Evolutionary conservation across 805 yeast species (phyloP).

Genomic region (Saccharomycopsis fodiens): DNA sequence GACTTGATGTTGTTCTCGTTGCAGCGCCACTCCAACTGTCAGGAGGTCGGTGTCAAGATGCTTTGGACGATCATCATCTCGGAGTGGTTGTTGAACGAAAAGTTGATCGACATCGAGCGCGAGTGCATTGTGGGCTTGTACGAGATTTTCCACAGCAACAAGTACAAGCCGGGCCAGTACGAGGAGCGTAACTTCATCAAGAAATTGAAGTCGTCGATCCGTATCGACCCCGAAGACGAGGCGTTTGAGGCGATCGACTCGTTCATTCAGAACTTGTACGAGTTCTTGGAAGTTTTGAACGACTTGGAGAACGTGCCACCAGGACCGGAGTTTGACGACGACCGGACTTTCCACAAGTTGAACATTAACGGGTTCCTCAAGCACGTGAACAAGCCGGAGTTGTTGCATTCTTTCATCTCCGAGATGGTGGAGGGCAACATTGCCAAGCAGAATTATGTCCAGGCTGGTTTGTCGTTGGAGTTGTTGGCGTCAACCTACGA

Average conservation of each 20-base stretch:
- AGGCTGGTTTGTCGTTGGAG: conserved; percentile 78
- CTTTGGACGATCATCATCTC: conserved; percentile 67
- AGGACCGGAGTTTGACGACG: conserved; percentile 81
- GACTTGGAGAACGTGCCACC: conserved; percentile 69
- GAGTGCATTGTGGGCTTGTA: conserved; percentile 59
- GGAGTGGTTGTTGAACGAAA: conserved; percentile 53
- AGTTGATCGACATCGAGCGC: conserved; percentile 50
- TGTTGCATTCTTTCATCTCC: conserved; percentile 71
- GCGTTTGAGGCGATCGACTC: conserved; percentile 43
- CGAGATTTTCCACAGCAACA: conserved; percentile 50
- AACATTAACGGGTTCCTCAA: conserved; percentile 69
- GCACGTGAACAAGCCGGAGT: conserved; percentile 72
- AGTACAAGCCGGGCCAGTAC: conserved; percentile 45
- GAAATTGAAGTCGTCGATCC: conserved; percentile 40
- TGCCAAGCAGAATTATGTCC: conserved; percentile 55
- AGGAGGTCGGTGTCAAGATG: conserved; percentile 53
- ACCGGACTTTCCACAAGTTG: conserved; percentile 71
- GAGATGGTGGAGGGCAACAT: conserved; percentile 63
- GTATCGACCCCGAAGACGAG: conserved; percentile 58
- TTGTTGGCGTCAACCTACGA: conserved; percentile 66
- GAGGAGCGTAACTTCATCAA: conserved; percentile 51
- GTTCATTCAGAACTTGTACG: conserved; percentile 47
- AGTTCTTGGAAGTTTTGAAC: conserved; percentile 55
- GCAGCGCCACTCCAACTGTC: conserved; percentile 57
- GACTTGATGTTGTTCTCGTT: conserved; percentile 61